A percentile compares a stretch with the other conserved stretches of the same genome.
phyloP scores from a whole-genome alignment of 1,139 yeast species.

The Hyphopichia pseudoburtonii region DNA sequence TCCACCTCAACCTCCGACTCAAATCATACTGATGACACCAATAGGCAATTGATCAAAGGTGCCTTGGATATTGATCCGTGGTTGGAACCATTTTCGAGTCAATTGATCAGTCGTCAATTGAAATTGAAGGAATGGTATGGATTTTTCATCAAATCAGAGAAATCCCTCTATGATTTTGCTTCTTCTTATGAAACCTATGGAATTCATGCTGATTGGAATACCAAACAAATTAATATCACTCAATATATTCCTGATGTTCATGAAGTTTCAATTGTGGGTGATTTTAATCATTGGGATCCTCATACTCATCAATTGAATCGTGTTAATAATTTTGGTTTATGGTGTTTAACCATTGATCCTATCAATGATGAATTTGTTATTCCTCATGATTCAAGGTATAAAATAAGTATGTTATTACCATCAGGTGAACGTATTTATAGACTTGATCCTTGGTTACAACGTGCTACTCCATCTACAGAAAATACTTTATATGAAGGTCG shows the following conservation, averaged over 20 bases:
- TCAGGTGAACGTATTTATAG: constrained; percentile 74
- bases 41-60: constrained; percentile 39
- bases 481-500: constrained; percentile 69
- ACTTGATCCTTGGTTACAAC: constrained; percentile 83
- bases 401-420: constrained; percentile 64
- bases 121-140: constrained; percentile 54
- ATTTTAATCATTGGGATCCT: constrained; percentile 81
- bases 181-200: constrained; percentile 72
- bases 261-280: constrained; percentile 78
- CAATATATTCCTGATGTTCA: constrained; percentile 92
- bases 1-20: neutral
- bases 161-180: constrained; percentile 52
- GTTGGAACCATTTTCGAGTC: constrained; percentile 76
- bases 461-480: constrained; percentile 71
- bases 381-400: constrained; percentile 78
- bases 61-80: constrained; percentile 79
- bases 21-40: neutral
- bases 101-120: constrained; percentile 39
- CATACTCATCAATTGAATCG: constrained; percentile 53
- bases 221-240: constrained; percentile 58
- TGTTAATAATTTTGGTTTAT: constrained; percentile 65
- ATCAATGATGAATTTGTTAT: constrained; percentile 55
- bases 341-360: constrained; percentile 59
- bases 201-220: constrained; percentile 55
- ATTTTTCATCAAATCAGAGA: constrained; percentile 43